Percentiles rank a stretch among this genome's conserved stretches.
Conservation (phyloP, 2,329 filamentous ascomycete species). For the Sphaceloma murrayae region DNA sequence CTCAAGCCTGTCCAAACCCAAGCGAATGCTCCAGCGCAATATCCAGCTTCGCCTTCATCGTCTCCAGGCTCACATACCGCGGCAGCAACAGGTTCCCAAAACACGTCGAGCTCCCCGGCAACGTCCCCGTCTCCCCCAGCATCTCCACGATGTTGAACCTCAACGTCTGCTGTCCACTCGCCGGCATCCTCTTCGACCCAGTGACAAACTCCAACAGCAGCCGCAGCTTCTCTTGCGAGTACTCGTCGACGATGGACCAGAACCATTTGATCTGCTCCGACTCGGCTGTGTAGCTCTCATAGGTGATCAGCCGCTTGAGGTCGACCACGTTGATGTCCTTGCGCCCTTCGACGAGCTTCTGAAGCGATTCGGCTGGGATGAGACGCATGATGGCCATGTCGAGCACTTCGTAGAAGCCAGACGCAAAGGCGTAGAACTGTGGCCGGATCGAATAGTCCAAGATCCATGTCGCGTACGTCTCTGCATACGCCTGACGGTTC, state of each 20-base stretch:
- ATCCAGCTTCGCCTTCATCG: slow-evolving; percentile 63
- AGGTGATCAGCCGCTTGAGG: slow-evolving; percentile 61
- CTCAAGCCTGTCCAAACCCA: slow-evolving; percentile 20
- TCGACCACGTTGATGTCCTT: slow-evolving; percentile 69
- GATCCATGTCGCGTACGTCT: slow-evolving; percentile 76
- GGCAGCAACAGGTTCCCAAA: slow-evolving; percentile 82
- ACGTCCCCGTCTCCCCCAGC: slow-evolving; percentile 49
- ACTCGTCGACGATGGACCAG: slow-evolving; percentile 68
- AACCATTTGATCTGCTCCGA: slow-evolving; percentile 68
- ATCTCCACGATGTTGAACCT: slow-evolving; percentile 77
- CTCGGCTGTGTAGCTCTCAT: slow-evolving; percentile 67
- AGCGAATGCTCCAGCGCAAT: slow-evolving; percentile 69
- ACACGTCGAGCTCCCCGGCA: slow-evolving; percentile 88
- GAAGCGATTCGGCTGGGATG: slow-evolving; percentile 61
- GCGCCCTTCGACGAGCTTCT: slow-evolving; percentile 71
- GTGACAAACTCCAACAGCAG: slow-evolving; percentile 89
- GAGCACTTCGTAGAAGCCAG: slow-evolving; percentile 70
- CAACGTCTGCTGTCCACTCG: slow-evolving; percentile 72
- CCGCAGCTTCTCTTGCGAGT: slow-evolving; percentile 58
- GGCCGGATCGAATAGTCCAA: slow-evolving; percentile 65
- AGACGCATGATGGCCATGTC: slow-evolving; percentile 58
- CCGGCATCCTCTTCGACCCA: slow-evolving; percentile 79
- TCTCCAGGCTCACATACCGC: slow-evolving; percentile 62
- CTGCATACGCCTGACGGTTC: slow-evolving; percentile 69
- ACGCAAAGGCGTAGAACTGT: slow-evolving; percentile 71